phyloP scores from a whole-genome alignment of 495 filamentous ascomycete species.

The Endocarpon pusillum region DNA sequence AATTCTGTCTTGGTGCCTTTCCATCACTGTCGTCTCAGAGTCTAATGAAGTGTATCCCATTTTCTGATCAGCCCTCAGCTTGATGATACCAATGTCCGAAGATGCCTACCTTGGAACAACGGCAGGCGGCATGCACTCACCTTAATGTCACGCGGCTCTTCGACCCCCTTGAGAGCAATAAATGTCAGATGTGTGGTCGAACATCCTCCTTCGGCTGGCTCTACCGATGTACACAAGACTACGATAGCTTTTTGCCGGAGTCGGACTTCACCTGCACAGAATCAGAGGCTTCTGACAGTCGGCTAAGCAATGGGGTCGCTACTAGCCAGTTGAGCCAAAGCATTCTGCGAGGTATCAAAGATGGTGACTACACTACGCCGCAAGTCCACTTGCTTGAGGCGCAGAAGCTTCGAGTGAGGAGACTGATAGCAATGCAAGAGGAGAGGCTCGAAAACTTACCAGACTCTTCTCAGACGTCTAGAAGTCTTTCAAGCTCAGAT shows the following conservation, averaged over 20 bases:
- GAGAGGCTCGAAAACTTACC: background rate
- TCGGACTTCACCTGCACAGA: conserved; percentile 7
- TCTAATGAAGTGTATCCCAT: too few species aligned
- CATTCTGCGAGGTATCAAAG: conserved; percentile 28
- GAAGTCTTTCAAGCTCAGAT: background rate
- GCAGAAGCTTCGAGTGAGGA: background rate
- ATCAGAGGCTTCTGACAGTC: conserved; percentile 1
- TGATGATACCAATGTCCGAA: too few species aligned
- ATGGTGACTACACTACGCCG: conserved; percentile 31
- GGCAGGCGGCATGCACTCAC: background rate
- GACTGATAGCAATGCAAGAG: background rate
- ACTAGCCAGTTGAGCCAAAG: conserved; percentile 20
- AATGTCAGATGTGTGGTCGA: conserved; percentile 34
- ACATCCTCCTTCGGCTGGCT: conserved; percentile 41
- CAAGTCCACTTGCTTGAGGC: conserved; percentile 16
- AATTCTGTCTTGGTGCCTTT: too few species aligned
- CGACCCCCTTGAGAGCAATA: conserved; percentile 5
- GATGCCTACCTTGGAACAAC: too few species aligned
- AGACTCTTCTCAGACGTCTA: background rate
- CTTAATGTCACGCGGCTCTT: background rate
- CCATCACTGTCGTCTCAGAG: too few species aligned
- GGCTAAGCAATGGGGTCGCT: conserved; percentile 8
- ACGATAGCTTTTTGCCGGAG: conserved; percentile 14
- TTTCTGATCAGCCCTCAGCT: too few species aligned
- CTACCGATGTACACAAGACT: conserved; percentile 47